Base-by-base conservation (phyloP, 2,329 filamentous ascomycete genomes). In the Aspergillus chevalieri region DNA sequence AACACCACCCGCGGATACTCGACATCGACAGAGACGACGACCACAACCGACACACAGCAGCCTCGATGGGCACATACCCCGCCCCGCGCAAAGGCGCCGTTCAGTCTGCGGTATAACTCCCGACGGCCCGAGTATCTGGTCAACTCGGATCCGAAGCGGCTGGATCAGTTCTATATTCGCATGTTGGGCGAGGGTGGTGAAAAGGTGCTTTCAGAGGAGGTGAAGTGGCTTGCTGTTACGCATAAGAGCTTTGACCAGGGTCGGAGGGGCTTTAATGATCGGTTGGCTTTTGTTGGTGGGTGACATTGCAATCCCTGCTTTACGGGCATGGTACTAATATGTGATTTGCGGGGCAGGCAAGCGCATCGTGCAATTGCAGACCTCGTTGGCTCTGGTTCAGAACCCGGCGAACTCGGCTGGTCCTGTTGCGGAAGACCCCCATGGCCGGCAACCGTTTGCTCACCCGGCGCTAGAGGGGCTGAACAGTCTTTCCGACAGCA, bases 171-270 rank as follows among this genome's bases (percentile, higher is more conserved):
- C 69, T 95, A 96, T 69, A 78, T 80, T 57, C 77, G 78, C 47
- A 80, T 97, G 58, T 73, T 97, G 48, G 92, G 91, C 5, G 76
- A 76, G 43, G 83, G 80, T 43, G 88, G 87, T 50, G 81, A 87
- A 58, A 81, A 79, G 59, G 68, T 93, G 67, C 77, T 98, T 50
- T 84, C 86, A 2, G 91, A 96, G 14, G 92, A 98, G 73, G 78
- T 93, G 54, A 97, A 96, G 74, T 98, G 93, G 93, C 76, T 97
- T 63, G 91, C 91, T 26, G 82, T 98, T 49, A 98, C 93, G 57
- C 93, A 97, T 71, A 97, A 97, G 81, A 96, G 90, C 72, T 97
- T 95, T 65, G 92, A 98, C 67, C 90, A 97, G 65, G 93, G 91
- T 47, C 79, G 89, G 64, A 85, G 91, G 76, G 92, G 92, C 1